Evolutionary conservation across 2,329 filamentous ascomycete species (phyloP), one percentile per base, ranked within the genome.

Genomic region (Aspergillus texensis): DNA sequence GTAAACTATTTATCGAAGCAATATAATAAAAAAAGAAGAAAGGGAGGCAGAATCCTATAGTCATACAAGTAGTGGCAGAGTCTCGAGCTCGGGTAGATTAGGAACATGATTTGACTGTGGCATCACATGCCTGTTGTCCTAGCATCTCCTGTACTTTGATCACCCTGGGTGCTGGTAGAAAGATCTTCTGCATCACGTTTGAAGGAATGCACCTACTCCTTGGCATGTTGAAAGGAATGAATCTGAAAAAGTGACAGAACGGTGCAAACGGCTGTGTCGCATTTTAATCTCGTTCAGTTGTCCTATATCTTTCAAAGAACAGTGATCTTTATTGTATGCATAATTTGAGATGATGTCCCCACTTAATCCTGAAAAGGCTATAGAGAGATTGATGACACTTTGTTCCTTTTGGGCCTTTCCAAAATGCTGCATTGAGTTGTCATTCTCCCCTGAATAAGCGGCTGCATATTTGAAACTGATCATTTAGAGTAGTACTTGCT

Each of bases 301-400:
- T 3, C 24, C 5, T n/a, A 58, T 30, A 19, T 58, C 45, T 4
- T 36, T 41, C n/a, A 61, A 39, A 21, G 57, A 55, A 16, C 32
- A 14, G 12, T 56, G 52, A 43, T 57, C 28, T 32, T 16, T 48
- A 10, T 41, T 41, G 28, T 55, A 57, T 21, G 43, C 59, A 30
- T 61, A 57, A 14, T 43, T 41, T 6, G 53, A 61, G 28, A 61
- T 61, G 24, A 61, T 43, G 21, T 61, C 59, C 24, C 24, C 55
- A 12, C 41, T 56, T 10, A 61, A 12, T 19, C 53, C 24, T 32
- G 36, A 53, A 50, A 61, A 45, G 50, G 52, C 16, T 14, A 52
- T 28, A n/a, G 14, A 52, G 19, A 61, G 36, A 30, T 39, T 61
- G 9, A 61, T 41, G 32, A 56, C 39, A 24, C 21, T 36, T 48